Percentiles rank a stretch among this genome's conserved stretches.
Conservation (phyloP, 2,329 filamentous ascomycete species). For the Zymoseptoria pseudotritici region DNA sequence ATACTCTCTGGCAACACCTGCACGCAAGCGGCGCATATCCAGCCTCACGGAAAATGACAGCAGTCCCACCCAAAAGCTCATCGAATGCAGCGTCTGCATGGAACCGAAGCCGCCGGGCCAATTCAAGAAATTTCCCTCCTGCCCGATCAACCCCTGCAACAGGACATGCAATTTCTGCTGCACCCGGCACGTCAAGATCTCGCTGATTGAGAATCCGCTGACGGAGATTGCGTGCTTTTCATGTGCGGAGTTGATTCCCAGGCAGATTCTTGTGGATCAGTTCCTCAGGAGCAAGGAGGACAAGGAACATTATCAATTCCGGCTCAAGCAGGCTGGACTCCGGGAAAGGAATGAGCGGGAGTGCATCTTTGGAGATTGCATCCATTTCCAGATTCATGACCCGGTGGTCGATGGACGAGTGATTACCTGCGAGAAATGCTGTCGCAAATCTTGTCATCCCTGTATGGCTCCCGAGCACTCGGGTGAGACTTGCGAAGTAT, state of each 20-base stretch:
- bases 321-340: neutral
- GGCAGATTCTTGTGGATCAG: neutral
- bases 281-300: neutral
- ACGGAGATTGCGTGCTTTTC: neutral
- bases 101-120: neutral
- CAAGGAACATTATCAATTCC: neutral
- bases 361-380: neutral
- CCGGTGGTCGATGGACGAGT: neutral
- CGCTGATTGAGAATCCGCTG: neutral
- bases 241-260: neutral
- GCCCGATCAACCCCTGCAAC: neutral
- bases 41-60: neutral
- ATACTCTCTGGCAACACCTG: neutral
- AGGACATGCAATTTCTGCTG: slow-evolving; percentile 3
- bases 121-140: slow-evolving; percentile 1
- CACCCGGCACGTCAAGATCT: neutral
- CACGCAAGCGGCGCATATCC: neutral
- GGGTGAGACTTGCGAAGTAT: neutral
- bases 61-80: neutral
- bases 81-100: neutral
- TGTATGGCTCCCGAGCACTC: slow-evolving; percentile 1
- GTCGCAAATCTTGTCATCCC: neutral
- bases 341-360: neutral
- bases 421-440: neutral
- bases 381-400: neutral